Evolutionary conservation across 1,139 yeast species (phyloP), one percentile per base, ranked within the genome.

Genomic region (Suhomyces anneliseae): DNA sequence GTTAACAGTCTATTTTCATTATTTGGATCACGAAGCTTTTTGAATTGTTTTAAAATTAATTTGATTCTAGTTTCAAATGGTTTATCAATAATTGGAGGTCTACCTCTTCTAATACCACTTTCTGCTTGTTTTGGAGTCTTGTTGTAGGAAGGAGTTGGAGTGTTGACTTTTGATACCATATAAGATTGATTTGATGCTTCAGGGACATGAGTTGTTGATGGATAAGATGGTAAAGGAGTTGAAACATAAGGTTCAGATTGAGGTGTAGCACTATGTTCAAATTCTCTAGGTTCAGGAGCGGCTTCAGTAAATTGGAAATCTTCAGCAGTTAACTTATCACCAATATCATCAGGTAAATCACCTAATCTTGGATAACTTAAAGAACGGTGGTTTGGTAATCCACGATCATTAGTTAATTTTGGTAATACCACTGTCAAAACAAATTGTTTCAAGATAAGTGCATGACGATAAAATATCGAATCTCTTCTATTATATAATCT

Each of bases 81-180:
- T 58, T 87, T 84, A 65, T 92, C 98, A 48, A 92, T 95, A 45
- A 92, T 88, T 1, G 98, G 98, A 8, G 98, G 98, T 60, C 97
- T 81, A 38, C 97, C 97, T 60, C 98, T 78, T 65, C 89, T 84
- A 45, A 82, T 82, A 54, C 90, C 86, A 45, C 81, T 76, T 52
- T 82, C 87, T 24, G 69, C 71, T 44, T 45, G 54, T 34, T 49
- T 54, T n/a, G 53, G 39, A 2, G 47, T 43, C 24, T 52, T 48
- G 39, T 34, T 40, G 8, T 51, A 42, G n/a, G 50, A 40, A 2
- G 58, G 46, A 8, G 50, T 38, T 6, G 49, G 43, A 1, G 49
- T 41, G 7, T 32, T 27, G 36, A 43, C n/a, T 14, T 46, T 46
- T 24, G 27, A 33, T 29, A 38, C 36, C 36, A 34, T 39, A 32